A percentile compares a stretch with the other conserved stretches of the same genome.
phyloP scores from a whole-genome alignment of 2,329 filamentous ascomycete species.

The Xylariaceae sp. region DNA sequence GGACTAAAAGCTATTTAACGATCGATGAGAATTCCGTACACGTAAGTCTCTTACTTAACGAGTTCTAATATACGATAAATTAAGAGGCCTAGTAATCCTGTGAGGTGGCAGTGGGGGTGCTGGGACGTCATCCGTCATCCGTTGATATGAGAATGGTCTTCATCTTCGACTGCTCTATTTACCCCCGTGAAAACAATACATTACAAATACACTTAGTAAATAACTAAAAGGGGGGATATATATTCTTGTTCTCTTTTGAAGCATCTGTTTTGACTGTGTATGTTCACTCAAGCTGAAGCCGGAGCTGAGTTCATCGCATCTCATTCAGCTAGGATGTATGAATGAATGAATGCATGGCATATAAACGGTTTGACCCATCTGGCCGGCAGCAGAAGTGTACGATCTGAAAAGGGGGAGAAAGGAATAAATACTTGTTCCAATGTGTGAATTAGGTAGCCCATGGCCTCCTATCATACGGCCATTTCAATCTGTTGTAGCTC shows the following conservation, averaged over 20 bases:
- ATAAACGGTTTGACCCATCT: too few relatives aligned
- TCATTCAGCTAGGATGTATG: too few relatives aligned
- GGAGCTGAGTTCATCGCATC: too few relatives aligned
- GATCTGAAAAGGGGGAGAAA: too few relatives aligned
- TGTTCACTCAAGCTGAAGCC: too few relatives aligned
- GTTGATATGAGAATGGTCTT: neutral
- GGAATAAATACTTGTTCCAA: neutral
- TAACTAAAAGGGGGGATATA: neutral
- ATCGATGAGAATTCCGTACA: neutral
- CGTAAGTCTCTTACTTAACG: neutral
- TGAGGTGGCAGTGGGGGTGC: neutral
- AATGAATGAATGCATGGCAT: too few relatives aligned
- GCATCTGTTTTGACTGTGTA: too few relatives aligned
- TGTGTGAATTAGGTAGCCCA: neutral
- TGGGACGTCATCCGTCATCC: neutral
- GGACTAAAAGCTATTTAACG: neutral
- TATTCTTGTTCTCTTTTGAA: neutral
- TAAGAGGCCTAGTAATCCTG: too few relatives aligned
- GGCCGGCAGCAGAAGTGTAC: too few relatives aligned
- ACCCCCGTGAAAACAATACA: neutral
- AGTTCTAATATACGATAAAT: neutral
- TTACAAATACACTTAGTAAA: neutral
- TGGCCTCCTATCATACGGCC: neutral
- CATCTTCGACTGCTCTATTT: neutral
- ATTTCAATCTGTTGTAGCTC: conserved; percentile 6